phyloP scores from a whole-genome alignment of 208 protist genomes.

The Trypanosomatidae sp. region DNA sequence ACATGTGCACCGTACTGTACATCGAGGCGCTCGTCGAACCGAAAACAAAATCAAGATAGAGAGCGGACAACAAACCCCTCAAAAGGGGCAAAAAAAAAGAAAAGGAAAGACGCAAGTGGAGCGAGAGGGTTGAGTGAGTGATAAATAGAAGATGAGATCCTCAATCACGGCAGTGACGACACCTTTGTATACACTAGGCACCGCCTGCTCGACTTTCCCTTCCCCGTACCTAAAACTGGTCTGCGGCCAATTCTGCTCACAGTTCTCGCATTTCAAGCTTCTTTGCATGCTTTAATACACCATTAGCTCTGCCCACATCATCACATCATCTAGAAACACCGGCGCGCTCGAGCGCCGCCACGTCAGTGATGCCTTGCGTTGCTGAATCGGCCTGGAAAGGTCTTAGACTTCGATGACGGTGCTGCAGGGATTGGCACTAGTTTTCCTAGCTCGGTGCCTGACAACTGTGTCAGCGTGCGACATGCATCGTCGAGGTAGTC shows the following conservation, averaged over 20 bases:
- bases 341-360: neutral
- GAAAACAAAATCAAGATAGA: conserved; percentile 8
- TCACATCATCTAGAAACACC: neutral
- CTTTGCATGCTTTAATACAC: neutral
- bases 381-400: conserved; percentile 4
- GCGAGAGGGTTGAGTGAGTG: neutral
- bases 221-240: no score
- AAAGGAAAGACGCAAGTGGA: neutral
- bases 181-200: neutral
- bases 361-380: conserved; percentile 19
- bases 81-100: neutral
- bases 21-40: neutral
- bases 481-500: conserved; percentile 52
- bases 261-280: neutral
- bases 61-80: conserved; percentile 3
- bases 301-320: neutral
- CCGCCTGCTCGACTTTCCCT: neutral
- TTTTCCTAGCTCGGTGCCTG: conserved; percentile 21
- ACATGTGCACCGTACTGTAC: conserved; percentile 1
- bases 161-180: neutral
- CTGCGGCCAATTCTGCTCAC: neutral
- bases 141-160: neutral
- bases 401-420: conserved; percentile 27
- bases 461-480: conserved; percentile 24
- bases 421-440: conserved; percentile 25